Percentiles rank a stretch among this genome's conserved stretches.
Evolutionary conservation across 768 basidiomycete genomes (phyloP).

Genomic region (Holtermanniella nyarrowii): DNA sequence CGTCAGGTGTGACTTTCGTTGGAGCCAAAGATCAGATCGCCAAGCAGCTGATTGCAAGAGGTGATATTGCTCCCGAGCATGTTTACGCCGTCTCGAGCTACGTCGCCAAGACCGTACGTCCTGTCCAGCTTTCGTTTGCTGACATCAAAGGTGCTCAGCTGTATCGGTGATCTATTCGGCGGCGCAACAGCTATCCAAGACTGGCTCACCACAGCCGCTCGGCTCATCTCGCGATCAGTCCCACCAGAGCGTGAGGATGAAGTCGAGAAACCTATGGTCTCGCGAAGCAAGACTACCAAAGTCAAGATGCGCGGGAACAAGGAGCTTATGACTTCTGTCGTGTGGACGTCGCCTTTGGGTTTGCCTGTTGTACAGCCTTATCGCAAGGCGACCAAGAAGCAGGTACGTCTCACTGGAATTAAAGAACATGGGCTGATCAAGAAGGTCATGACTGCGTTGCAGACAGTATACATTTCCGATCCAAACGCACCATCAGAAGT

Average conservation of each 20-base stretch:
- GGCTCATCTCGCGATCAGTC: constrained; percentile 76
- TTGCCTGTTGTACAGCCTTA: constrained; percentile 95
- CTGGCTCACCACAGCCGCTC: constrained; percentile 76
- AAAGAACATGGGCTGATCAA: not conserved
- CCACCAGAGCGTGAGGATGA: constrained; percentile 49
- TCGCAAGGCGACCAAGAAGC: constrained; percentile 67
- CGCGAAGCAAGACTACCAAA: constrained; percentile 5
- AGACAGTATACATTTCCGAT: constrained; percentile 82
- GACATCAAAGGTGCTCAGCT: constrained; percentile 51
- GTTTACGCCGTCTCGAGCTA: constrained; percentile 67
- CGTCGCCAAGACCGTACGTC: constrained; percentile 59
- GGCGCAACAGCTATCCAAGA: constrained; percentile 83
- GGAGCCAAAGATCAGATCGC: constrained; percentile 94
- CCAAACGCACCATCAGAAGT: constrained; percentile 70
- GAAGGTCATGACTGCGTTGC: constrained; percentile 62
- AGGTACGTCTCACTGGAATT: constrained; percentile 39
- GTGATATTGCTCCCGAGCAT: constrained; percentile 61
- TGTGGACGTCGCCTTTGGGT: constrained; percentile 95
- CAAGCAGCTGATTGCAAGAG: constrained; percentile 66
- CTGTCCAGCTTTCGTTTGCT: not conserved
- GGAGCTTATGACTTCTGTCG: constrained; percentile 89
- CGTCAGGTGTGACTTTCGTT: constrained; percentile 63
- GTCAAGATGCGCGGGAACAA: constrained; percentile 50
- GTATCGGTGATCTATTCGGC: constrained; percentile 86
- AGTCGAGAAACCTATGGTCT: constrained; percentile 7